Base-by-base conservation (phyloP, 306 rosid genomes). In the Elaeagnus macrophylla region DNA sequence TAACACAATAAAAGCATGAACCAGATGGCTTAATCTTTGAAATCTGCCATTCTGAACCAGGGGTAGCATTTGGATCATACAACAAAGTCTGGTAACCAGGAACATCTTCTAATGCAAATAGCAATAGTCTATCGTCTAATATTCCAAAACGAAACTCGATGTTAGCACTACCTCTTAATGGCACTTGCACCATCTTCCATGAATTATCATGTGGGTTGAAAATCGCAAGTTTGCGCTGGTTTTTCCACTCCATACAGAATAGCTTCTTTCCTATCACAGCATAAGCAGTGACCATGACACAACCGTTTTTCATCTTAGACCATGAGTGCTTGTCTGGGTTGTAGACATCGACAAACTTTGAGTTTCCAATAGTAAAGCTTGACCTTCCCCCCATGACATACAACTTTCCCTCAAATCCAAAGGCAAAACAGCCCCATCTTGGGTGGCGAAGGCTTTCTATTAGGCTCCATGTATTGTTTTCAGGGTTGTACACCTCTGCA, bases 301-400 rank as follows among this genome's bases (percentile, higher is more conserved):
- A 87, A 32, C 96, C 99, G 19, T 91, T 87, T 69, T 91, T 91
- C 89, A 82, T 87, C 88, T 91, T 85, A 37, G 77, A 45, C 99
- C 99, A 91, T 5, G 50, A 48, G 47, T 72, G 93, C 57, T 41
- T 76, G 78, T 82, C 71, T 0, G 96, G 82, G 67, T 77, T 50
- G 60, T 91, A 91, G 14, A 91, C 81, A 49, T 91, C 99, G 41
- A 91, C 88, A 43, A 48, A 87, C 83, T 79, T 91, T 13, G 96
- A 91, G 45, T 91, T 76, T 45, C 99, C 99, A 64, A 87, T 91
- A 10, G 95, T 91, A 60, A 84, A 84, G 77, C 74, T 91, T 32
- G 99, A 91, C 75, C 99, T 82, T 69, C 99, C 99, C 9, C 99
- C 94, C 99, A 91, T 84, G 36, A 91, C 95, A 60, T 91, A 91